Evolutionary conservation across 192 early-diverging fungal species (phyloP).

Genomic region (Umbelopsis vinacea): DNA sequence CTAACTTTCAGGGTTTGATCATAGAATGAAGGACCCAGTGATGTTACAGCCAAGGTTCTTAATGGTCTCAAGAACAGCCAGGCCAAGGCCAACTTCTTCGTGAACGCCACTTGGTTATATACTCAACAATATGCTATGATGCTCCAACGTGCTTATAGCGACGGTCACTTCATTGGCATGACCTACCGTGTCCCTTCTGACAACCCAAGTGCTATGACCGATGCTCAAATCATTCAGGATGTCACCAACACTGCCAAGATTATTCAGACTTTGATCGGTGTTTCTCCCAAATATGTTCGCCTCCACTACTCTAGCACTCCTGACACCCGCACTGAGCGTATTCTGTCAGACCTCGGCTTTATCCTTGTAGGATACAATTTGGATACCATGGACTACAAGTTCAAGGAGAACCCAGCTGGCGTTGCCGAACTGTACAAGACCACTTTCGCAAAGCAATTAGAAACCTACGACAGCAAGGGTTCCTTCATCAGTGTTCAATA

Average conservation of each 20-base stretch:
- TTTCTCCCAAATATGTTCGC: conserved; percentile 55
- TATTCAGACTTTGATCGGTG: conserved; percentile 50
- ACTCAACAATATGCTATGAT: conserved; percentile 58
- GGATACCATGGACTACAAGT: conserved; percentile 54
- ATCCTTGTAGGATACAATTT: conserved; percentile 54
- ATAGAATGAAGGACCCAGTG: conserved; percentile 58
- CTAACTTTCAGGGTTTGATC: neutral
- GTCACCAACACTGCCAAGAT: conserved; percentile 49
- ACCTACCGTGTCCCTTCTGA: conserved; percentile 58
- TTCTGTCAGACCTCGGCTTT: conserved; percentile 48
- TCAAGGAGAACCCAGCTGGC: conserved; percentile 45
- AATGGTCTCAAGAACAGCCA: conserved; percentile 52
- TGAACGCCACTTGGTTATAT: conserved; percentile 57
- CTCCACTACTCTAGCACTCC: conserved; percentile 47
- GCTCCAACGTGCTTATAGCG: conserved; percentile 55
- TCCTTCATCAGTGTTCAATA: conserved; percentile 52
- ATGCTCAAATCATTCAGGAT: conserved; percentile 47
- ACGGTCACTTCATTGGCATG: conserved; percentile 61
- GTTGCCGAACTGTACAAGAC: conserved; percentile 47
- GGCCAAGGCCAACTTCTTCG: conserved; percentile 57
- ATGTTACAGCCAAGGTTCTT: conserved; percentile 57
- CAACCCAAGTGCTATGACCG: conserved; percentile 43
- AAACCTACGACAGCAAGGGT: conserved; percentile 52
- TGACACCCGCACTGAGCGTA: conserved; percentile 47
- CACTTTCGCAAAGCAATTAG: conserved; percentile 48